These are phyloP conservation scores for Ustilago crameri DNA, from an alignment of 1,284 basidiomycete genomes.

Conservation along the genomic window DNA sequence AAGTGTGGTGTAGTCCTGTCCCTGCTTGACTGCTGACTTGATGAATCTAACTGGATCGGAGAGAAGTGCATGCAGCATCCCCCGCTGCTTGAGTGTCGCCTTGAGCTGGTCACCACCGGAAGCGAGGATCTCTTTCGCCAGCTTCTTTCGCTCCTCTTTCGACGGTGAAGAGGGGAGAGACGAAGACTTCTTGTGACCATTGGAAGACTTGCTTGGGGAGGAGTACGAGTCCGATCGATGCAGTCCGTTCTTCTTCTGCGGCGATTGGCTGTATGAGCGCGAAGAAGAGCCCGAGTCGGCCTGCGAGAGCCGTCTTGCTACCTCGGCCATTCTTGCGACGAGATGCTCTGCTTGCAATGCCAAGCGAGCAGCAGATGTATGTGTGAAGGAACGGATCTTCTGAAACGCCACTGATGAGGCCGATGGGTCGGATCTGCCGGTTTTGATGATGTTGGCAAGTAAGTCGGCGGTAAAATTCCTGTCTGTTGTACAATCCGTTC, in stretches of 20 bases:
- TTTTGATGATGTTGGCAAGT: too few species aligned
- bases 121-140: slow-evolving; percentile 29
- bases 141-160: slow-evolving; percentile 34
- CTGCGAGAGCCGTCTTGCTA: slow-evolving; percentile 38
- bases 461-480: too few species aligned
- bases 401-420: too few species aligned
- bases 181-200: slow-evolving; percentile 19
- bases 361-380: neutral
- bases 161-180: slow-evolving; percentile 29
- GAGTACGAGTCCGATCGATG: slow-evolving; percentile 32
- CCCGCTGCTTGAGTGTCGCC: slow-evolving; percentile 40
- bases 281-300: slow-evolving; percentile 22
- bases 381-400: neutral
- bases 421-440: too few species aligned
- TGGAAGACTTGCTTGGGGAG: slow-evolving; percentile 19
- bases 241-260: slow-evolving; percentile 35
- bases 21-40: slow-evolving; percentile 42
- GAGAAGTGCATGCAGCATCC: slow-evolving; percentile 63
- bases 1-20: slow-evolving; percentile 45
- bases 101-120: slow-evolving; percentile 25
- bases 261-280: slow-evolving; percentile 40
- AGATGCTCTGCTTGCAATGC: neutral
- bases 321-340: slow-evolving; percentile 35
- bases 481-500: neutral
- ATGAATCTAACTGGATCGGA: slow-evolving; percentile 48